Evolutionary conservation across 495 filamentous ascomycete species (phyloP).

Genomic region (Cenococcum geophilum): DNA sequence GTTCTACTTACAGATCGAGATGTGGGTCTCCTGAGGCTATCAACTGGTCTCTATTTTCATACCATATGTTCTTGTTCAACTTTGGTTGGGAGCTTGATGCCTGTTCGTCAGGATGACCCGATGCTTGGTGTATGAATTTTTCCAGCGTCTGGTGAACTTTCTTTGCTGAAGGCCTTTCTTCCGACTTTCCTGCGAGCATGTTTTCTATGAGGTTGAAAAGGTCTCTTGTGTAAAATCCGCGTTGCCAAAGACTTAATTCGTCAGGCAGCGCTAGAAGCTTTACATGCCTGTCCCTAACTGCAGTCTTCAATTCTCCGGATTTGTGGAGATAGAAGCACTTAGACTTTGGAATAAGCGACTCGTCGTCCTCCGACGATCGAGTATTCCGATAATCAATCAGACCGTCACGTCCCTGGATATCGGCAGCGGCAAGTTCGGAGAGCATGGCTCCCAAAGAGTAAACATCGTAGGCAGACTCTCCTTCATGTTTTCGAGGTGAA

Average conservation of each 20-base stretch:
- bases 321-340: neutral
- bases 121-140: neutral
- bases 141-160: neutral
- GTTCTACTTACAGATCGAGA: too few relatives aligned
- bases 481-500: neutral
- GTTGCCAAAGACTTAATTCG: neutral
- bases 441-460: conserved; percentile 1
- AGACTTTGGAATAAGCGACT: neutral
- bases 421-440: neutral
- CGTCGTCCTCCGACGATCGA: neutral
- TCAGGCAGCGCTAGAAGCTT: neutral
- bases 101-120: too few relatives aligned
- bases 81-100: too few relatives aligned
- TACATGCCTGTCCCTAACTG: neutral
- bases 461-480: neutral
- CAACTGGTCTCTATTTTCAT: too few relatives aligned
- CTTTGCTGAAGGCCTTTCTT: neutral
- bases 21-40: too few relatives aligned
- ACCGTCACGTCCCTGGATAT: neutral
- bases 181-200: neutral
- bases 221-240: neutral
- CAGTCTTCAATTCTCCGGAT: neutral
- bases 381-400: neutral
- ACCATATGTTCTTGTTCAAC: too few relatives aligned
- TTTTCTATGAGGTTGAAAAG: conserved; percentile 2